These are phyloP conservation scores for Tylopilus plumbeoviolaceoides DNA, from an alignment of 768 basidiomycete genomes.

Conservation along the genomic window DNA sequence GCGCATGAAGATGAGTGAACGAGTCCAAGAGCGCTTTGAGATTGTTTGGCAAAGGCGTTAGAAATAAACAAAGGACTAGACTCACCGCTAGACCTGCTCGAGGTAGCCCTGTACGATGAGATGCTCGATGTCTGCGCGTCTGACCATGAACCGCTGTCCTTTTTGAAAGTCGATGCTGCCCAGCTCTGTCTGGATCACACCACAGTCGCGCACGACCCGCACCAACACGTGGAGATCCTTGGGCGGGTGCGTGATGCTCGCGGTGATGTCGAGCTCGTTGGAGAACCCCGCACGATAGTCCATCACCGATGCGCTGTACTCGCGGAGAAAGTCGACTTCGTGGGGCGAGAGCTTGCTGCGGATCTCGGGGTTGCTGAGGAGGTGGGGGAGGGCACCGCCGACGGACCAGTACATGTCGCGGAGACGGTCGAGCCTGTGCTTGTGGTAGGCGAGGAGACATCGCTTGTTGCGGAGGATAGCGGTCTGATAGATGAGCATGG, in stretches of 20 bases:
- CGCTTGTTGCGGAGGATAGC: constrained; percentile 91
- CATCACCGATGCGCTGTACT: constrained; percentile 78
- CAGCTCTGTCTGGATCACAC: constrained; percentile 86
- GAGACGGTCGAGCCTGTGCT: constrained; percentile 78
- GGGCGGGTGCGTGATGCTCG: constrained; percentile 77
- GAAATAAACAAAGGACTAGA: constrained; percentile 18
- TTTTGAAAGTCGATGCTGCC: constrained; percentile 88
- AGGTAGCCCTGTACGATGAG: constrained; percentile 91
- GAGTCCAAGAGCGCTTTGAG: neutral
- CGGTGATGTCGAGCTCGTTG: constrained; percentile 83
- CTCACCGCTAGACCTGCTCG: constrained; percentile 64
- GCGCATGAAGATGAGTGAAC: constrained; percentile 11
- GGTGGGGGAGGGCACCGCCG: constrained; percentile 81
- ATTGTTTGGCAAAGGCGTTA: constrained; percentile 26
- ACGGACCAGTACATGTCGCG: constrained; percentile 87
- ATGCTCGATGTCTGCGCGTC: constrained; percentile 87
- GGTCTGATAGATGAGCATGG: constrained; percentile 82
- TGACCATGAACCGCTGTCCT: constrained; percentile 86
- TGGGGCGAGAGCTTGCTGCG: constrained; percentile 73
- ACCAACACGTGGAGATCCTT: constrained; percentile 89
- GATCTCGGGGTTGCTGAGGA: constrained; percentile 64
- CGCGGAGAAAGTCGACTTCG: constrained; percentile 80
- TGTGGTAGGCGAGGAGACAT: constrained; percentile 91
- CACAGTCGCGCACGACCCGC: constrained; percentile 83
- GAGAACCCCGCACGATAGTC: constrained; percentile 82